Base-by-base conservation (phyloP, 805 yeast genomes). In the Schizosaccharomyces pombe region DNA sequence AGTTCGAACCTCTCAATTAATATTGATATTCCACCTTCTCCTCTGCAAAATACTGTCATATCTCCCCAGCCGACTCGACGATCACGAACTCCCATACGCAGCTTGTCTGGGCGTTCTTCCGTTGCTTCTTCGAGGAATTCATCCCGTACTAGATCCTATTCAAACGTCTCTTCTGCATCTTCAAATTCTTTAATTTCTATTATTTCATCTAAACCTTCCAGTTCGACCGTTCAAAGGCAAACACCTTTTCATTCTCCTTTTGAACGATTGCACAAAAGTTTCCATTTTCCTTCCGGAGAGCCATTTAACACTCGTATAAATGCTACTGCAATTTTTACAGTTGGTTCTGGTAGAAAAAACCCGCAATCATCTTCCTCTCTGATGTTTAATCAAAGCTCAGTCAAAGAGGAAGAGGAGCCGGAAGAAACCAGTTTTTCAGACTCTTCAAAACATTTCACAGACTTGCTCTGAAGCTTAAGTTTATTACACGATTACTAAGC, bases 401-500 rank as follows among this genome's bases (percentile, higher is more conserved):
- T 61, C 52, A 63, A 60, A 24, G 60, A 61, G 16, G 57, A 58
- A 31, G 60, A 60, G 24, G 62, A 63, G 31, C 63, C 66, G n/a
- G 63, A 64, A 32, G 68, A 66, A 51, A 64, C 62, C 6, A 49
- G n/a, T 37, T 16, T 24, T 16, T 37, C 43, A 19, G 43, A 37
- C 22, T 37, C 43, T 37, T 37, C 43, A 37, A 37, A 24, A 14
- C 43, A 37, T 37, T 37, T 37, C 22, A 16, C 43, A 19, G 43
- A 37, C 43, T 6, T 37, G 8, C 22, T 5, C 22, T 37, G 22
- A 14, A 14, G n/a, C n/a, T n/a, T n/a, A n/a, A n/a, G n/a, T n/a
- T n/a, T n/a, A n/a, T n/a, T n/a, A n/a, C n/a, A n/a, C n/a, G n/a
- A n/a, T n/a, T n/a, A n/a, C n/a, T n/a, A n/a, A n/a, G n/a, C n/a